A percentile compares a stretch with the other conserved stretches of the same genome.
These are phyloP conservation scores for Talaromyces adpressus DNA, from an alignment of 495 filamentous ascomycete species.

Conservation along the genomic window DNA sequence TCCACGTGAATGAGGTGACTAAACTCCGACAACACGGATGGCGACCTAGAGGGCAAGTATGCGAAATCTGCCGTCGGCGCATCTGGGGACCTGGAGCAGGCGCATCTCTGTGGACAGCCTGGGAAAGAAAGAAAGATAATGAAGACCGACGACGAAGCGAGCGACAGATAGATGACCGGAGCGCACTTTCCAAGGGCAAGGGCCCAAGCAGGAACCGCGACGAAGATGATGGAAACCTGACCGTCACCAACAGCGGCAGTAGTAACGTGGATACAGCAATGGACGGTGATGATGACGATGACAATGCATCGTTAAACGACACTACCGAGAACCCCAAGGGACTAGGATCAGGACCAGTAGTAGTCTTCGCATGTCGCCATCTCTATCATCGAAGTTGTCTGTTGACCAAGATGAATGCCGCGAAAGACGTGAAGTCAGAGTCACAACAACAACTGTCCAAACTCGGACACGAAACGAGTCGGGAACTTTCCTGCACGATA, in stretches of 20 bases:
- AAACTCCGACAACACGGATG: conserved; percentile 78
- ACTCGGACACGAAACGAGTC: conserved; percentile 17
- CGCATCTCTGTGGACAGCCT: conserved; percentile 69
- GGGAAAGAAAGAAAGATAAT: conserved; percentile 58
- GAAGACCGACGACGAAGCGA: conserved; percentile 26
- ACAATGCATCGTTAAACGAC: not conserved
- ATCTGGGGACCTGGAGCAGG: conserved; percentile 89
- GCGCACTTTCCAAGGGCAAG: conserved; percentile 36
- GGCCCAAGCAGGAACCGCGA: conserved; percentile 11
- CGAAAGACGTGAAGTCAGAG: conserved; percentile 4
- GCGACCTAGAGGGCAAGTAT: conserved; percentile 78
- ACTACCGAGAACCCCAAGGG: not conserved
- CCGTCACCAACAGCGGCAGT: not conserved
- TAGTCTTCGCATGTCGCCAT: conserved; percentile 51
- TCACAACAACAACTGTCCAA: conserved; percentile 14
- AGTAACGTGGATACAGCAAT: not conserved
- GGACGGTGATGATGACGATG: not conserved
- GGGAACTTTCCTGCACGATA: conserved; percentile 32
- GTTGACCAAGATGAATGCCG: conserved; percentile 14
- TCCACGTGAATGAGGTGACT: conserved; percentile 69
- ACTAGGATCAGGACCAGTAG: conserved; percentile 16
- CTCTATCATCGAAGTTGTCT: conserved; percentile 46
- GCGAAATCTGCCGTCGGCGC: conserved; percentile 74
- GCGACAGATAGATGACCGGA: conserved; percentile 17
- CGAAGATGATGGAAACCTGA: conserved; percentile 1